Conservation (phyloP, 116 monocot species). For the Trichopus zeylanicus region DNA sequence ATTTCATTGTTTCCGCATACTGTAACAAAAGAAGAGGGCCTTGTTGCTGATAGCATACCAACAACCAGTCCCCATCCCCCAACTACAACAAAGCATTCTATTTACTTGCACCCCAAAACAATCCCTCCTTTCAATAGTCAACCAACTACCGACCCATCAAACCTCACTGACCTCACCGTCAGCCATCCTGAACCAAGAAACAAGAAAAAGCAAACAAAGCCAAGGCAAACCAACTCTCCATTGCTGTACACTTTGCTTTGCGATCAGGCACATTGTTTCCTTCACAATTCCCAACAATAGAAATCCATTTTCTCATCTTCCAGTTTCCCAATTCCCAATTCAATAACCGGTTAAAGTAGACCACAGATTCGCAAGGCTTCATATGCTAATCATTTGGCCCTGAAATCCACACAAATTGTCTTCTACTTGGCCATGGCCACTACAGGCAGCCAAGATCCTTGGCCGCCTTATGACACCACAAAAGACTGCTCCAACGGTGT, state of each 20-base stretch:
- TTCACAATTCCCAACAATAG: constrained; percentile 13
- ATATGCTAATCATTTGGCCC: constrained; percentile 10
- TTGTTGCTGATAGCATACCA: too few species aligned
- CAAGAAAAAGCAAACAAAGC: constrained; percentile 8
- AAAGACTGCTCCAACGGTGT: constrained; percentile 48
- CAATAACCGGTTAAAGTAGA: neutral
- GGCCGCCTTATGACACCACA: constrained; percentile 18
- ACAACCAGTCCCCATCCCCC: neutral
- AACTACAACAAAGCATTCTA: neutral
- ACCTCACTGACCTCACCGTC: too few species aligned
- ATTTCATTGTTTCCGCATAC: neutral
- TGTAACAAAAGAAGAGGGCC: too few species aligned
- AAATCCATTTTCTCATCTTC: too few species aligned
- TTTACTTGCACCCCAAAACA: too few species aligned
- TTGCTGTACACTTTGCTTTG: constrained; percentile 29
- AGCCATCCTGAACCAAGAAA: neutral
- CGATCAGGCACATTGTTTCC: constrained; percentile 14
- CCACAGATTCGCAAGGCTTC: neutral
- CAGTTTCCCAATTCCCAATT: constrained; percentile 8
- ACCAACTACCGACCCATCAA: constrained; percentile 2
- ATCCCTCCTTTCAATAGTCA: constrained; percentile 1
- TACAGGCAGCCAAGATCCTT: constrained; percentile 8
- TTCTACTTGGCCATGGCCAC: neutral
- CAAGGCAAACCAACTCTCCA: constrained; percentile 3
- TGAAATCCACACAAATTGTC: constrained; percentile 7